Evolutionary conservation across 176 grass and related monocot species (phyloP).

Genomic region (Lolium perenne): DNA sequence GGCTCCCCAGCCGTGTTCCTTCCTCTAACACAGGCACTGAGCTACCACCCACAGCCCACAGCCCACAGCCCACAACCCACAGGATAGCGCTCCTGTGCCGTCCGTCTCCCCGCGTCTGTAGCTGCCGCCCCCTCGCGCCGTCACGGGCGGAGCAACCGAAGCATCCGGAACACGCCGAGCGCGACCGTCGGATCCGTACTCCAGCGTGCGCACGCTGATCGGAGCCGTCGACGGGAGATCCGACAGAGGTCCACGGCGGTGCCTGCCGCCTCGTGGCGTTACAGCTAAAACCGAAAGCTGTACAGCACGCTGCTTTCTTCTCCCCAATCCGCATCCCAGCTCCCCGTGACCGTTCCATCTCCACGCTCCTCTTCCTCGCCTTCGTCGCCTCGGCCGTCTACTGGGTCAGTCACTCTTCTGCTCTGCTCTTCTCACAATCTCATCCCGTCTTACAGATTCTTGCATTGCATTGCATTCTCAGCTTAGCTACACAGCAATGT

Average conservation of each 20-base stretch:
- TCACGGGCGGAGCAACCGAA: background rate
- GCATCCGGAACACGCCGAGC: background rate
- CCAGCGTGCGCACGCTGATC: background rate
- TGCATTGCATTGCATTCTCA: background rate
- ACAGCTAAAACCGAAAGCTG: background rate
- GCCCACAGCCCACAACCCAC: background rate
- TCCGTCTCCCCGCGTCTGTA: no score
- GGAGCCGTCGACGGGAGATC: background rate
- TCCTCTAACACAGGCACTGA: background rate
- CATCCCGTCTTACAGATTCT: background rate
- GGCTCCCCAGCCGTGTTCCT: background rate
- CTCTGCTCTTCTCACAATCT: background rate
- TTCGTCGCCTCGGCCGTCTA: background rate
- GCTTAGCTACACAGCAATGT: background rate
- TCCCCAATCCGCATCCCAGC: conserved; percentile 27
- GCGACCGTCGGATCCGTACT: background rate
- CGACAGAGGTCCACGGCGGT: background rate
- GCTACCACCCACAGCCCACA: no score
- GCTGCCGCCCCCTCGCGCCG: no score
- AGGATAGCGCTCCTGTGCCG: background rate
- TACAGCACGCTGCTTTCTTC: background rate
- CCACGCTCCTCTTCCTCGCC: background rate
- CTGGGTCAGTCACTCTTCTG: background rate
- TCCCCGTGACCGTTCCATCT: conserved; percentile 1
- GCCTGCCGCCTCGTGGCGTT: background rate